These are phyloP conservation scores for Posidonia oceanica DNA, from an alignment of 116 monocot genomes.

Conservation along the genomic window DNA sequence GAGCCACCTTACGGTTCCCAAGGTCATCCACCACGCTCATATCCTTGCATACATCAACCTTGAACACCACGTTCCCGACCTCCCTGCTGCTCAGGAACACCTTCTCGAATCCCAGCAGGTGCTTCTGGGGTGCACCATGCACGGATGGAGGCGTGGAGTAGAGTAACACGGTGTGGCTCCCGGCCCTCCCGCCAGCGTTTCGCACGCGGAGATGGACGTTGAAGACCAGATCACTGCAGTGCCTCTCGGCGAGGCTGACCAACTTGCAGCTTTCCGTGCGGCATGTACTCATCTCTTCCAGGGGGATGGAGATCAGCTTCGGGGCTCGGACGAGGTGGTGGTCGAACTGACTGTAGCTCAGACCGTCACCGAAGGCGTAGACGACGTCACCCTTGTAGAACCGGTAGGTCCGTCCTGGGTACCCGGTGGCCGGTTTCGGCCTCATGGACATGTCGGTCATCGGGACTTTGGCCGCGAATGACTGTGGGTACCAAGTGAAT, in stretches of 20 bases:
- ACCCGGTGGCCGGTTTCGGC: constrained; percentile 51
- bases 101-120: constrained; percentile 81
- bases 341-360: constrained; percentile 59
- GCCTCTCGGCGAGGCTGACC: constrained; percentile 17
- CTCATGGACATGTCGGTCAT: constrained; percentile 97
- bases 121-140: constrained; percentile 63
- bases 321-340: constrained; percentile 45
- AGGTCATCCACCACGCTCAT: constrained; percentile 38
- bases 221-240: constrained; percentile 34
- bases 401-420: constrained; percentile 83
- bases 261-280: constrained; percentile 17
- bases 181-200: constrained; percentile 35
- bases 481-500: constrained; percentile 93
- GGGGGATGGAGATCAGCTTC: constrained; percentile 18
- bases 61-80: constrained; percentile 42
- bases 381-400: constrained; percentile 87
- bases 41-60: constrained; percentile 73
- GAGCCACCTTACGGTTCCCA: constrained; percentile 36
- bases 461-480: constrained; percentile 49
- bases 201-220: constrained; percentile 44
- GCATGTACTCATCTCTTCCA: constrained; percentile 15
- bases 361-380: constrained; percentile 77
- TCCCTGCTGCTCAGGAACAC: constrained; percentile 29
- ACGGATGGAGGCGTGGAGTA: constrained; percentile 69
- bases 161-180: constrained; percentile 66